Conservation (phyloP, 75 land plant species). For the Gnetum montanum region DNA sequence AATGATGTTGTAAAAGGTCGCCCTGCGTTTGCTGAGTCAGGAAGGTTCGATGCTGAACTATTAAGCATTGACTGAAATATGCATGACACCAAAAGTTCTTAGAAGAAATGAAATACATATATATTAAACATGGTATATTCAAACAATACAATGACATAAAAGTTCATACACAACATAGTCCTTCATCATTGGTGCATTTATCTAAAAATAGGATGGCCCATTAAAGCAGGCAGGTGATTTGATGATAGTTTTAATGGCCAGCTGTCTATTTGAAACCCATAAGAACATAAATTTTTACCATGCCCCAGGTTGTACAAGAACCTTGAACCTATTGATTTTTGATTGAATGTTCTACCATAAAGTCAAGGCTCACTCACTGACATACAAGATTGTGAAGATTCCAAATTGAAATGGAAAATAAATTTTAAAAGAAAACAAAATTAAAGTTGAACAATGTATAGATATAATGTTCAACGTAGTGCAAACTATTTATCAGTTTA, state of each 20-base stretch:
- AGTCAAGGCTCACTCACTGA: no score
- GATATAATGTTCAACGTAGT: no score
- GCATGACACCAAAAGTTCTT: background rate
- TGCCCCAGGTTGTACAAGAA: no score
- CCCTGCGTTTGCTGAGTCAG: conserved; percentile 46
- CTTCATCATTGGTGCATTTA: background rate
- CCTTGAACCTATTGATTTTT: no score
- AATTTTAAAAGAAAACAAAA: no score
- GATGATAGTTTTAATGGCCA: background rate
- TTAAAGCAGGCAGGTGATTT: background rate
- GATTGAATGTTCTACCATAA: no score
- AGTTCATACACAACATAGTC: background rate
- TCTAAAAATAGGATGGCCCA: background rate
- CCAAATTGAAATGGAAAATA: no score
- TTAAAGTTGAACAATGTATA: no score
- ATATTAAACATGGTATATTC: background rate
- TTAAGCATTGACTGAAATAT: conserved; percentile 75
- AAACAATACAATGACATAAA: background rate
- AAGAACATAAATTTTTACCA: no score
- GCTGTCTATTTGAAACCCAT: no score
- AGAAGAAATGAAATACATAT: background rate
- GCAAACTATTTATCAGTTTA: no score
- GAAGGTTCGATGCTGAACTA: conserved; percentile 62
- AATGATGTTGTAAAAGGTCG: conserved; percentile 65
- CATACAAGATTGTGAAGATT: no score